Base-by-base conservation (phyloP, 2,329 filamentous ascomycete genomes). In the Apiospora arundinis region DNA sequence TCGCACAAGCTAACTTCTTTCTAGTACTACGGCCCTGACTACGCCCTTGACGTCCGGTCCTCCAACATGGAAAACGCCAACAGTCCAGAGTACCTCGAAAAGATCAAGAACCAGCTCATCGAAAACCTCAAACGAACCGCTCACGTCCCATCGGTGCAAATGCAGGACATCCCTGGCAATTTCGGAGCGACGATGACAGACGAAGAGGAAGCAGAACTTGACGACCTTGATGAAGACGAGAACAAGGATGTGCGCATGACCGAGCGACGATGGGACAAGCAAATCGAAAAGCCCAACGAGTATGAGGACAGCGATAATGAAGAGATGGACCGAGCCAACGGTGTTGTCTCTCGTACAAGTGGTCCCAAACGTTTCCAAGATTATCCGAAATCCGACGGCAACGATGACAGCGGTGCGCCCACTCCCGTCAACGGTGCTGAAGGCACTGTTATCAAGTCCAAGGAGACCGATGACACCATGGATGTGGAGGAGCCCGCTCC, bases 51-150 rank as follows among this genome's bases (percentile, higher is more conserved):
- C 81, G 96, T 97, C 1, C 91, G 94, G 40, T 88, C 97, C 1
- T 93, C 92, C 16, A 95, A 95, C 73, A 94, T 96, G 85, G 95
- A 97, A 78, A 98, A 98, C 77, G 93, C 95, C 60, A 97, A 97
- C 79, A 92, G 93, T 70, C 87, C 90, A 69, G 91, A 95, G 70
- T 95, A 97, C 75, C 87, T 98, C 3, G 91, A 95, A 60, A 92
- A 92, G 77, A 92, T 98, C 77, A 93, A 95, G 72, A 89, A 92
- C 73, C 90, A 93, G 45, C 91, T 97, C 42, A 90, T 94, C 70
- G 94, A 97, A 77, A 97, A 98, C 80, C 83, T 99, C 69, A 89
- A 93, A 73, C 95, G 95, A 80, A 92, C 97, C 40, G 90, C 93
- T 56, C 92, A 93, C 45, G 94, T 92, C 0, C 96, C 96, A 1